These are phyloP conservation scores for Citrus inodora DNA, from an alignment of 345 rosid genomes.

Conservation along the genomic window DNA sequence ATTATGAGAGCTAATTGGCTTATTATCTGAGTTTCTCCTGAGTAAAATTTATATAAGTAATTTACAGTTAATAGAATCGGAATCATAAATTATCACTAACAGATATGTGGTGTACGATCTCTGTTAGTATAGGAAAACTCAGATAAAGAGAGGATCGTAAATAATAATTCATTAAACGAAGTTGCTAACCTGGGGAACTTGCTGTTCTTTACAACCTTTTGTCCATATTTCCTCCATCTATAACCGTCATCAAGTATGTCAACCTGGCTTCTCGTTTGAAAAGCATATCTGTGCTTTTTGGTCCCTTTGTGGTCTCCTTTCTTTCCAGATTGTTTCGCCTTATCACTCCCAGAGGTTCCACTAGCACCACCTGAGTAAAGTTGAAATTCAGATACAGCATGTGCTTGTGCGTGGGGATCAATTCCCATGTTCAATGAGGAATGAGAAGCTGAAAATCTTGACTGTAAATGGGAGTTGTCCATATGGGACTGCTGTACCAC, in stretches of 20 bases:
- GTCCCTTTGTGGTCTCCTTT: constrained; percentile 11
- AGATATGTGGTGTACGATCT: too few species aligned
- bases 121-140: background rate
- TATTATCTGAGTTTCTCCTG: too few species aligned
- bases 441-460: constrained; percentile 21
- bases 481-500: background rate
- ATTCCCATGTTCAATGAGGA: constrained; percentile 10
- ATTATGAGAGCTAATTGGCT: too few species aligned
- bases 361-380: background rate
- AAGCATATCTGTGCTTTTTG: constrained; percentile 41
- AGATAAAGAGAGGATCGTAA: background rate
- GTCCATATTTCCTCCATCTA: constrained; percentile 54
- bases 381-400: background rate
- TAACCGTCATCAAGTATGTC: constrained; percentile 54
- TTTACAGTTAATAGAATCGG: too few species aligned
- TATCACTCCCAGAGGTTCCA: constrained; percentile 14
- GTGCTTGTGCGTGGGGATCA: background rate
- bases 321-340: background rate
- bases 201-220: constrained; percentile 35
- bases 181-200: constrained; percentile 40
- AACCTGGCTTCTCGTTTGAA: constrained; percentile 43
- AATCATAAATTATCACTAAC: too few species aligned
- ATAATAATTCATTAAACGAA: too few species aligned
- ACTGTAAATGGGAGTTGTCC: constrained; percentile 21
- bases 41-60: too few species aligned